Percentiles rank a stretch among this genome's conserved stretches.
Evolutionary conservation across 768 basidiomycete genomes (phyloP).

Genomic region (Mycena capillaripes): DNA sequence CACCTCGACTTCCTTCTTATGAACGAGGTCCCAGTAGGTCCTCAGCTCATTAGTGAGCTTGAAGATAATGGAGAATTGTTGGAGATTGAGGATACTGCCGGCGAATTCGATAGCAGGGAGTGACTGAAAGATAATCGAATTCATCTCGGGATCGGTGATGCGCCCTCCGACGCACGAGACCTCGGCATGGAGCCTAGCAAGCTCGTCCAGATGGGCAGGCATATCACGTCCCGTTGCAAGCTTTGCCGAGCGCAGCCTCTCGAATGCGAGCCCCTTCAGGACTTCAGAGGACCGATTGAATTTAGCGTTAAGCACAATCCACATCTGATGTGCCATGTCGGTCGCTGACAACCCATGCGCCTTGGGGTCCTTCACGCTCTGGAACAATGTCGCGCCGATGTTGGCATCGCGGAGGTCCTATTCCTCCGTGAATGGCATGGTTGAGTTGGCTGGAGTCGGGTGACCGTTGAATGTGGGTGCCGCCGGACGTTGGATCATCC

Average conservation of each 20-base stretch:
- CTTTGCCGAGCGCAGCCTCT: background rate
- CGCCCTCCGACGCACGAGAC: background rate
- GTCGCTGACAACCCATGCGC: constrained; percentile 5
- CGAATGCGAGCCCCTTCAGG: background rate
- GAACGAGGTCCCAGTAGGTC: background rate
- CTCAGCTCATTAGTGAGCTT: background rate
- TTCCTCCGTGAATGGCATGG: constrained; percentile 11
- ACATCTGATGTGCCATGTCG: background rate
- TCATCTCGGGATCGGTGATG: constrained; percentile 1
- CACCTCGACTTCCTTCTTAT: background rate
- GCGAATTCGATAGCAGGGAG: constrained; percentile 16
- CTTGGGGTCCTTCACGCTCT: too few relatives aligned
- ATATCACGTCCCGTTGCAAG: background rate
- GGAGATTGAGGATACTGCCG: background rate
- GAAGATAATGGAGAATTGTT: background rate
- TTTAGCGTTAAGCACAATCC: background rate
- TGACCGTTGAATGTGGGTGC: background rate
- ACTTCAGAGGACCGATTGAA: constrained; percentile 14
- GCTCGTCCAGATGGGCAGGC: constrained; percentile 7
- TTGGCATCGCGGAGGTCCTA: constrained; percentile 17
- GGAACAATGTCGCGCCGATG: background rate
- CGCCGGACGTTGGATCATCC: background rate
- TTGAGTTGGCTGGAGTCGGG: background rate
- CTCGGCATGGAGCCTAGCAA: constrained; percentile 1
- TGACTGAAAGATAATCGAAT: constrained; percentile 9